Percentiles rank a stretch among this genome's conserved stretches.
Evolutionary conservation across 2,329 filamentous ascomycete genomes (phyloP).

Genomic region (Colletotrichum lupini): DNA sequence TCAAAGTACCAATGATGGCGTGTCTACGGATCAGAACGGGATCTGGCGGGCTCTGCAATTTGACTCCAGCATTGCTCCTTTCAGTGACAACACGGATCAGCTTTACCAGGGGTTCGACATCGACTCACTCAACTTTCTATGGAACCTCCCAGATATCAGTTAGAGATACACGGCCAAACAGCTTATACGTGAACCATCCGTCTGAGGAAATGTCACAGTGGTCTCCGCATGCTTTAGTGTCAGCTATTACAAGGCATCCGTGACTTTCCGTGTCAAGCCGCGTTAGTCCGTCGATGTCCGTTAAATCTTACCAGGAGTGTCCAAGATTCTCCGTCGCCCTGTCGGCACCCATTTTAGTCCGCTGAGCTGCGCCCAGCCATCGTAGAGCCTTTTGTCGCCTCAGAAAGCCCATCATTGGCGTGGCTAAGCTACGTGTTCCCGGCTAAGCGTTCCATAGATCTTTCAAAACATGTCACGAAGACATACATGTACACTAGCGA

Average conservation of each 20-base stretch:
- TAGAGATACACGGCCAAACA: constrained; percentile 38
- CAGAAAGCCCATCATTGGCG: background rate
- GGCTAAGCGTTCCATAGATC: background rate
- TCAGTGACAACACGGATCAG: constrained; percentile 2
- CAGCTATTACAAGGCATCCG: background rate
- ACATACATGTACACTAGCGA: background rate
- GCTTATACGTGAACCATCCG: background rate
- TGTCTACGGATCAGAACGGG: background rate
- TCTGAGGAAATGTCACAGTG: background rate
- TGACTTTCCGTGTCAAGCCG: background rate
- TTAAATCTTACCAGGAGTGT: background rate
- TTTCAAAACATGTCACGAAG: background rate
- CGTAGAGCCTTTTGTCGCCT: background rate
- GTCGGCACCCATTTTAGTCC: background rate
- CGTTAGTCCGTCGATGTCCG: background rate
- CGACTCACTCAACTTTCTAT: constrained; percentile 31
- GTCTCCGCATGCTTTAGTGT: background rate
- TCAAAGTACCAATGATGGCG: background rate
- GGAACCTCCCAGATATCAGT: constrained; percentile 17
- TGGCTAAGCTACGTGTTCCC: background rate
- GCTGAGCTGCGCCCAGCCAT: background rate
- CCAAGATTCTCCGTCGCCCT: background rate
- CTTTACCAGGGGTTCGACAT: constrained; percentile 18
- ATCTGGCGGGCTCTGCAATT: background rate
- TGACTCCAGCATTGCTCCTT: background rate